Base-by-base conservation (phyloP, 306 rosid genomes). In the Rosa rugosa region DNA sequence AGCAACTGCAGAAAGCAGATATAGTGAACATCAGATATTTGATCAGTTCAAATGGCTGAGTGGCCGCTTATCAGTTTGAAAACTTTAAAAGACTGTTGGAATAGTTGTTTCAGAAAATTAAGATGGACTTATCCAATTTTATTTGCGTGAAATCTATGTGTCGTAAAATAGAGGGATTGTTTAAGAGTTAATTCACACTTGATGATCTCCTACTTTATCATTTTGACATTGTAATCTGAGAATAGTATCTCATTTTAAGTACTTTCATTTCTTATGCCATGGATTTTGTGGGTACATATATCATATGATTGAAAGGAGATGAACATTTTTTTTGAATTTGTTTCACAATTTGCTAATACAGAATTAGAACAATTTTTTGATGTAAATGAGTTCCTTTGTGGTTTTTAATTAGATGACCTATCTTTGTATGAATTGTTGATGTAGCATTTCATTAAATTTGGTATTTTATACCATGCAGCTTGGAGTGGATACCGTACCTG, bases 401-500 rank as follows among this genome's bases (percentile, higher is more conserved):
- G 42, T 38, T 72, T 34, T 5, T 13, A 41, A 57, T 23, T 74
- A 8, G 22, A 25, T 44, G 41, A 11, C 45, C 57, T 38, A 36
- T 14, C 2, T 36, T 38, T 53, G 69, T 53, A 3, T 8, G 7
- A 71, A 38, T 34, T 72, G 27, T 44, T 80, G 20, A 56, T 36
- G 4, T 50, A 25, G 49, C 8, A 22, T 59, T 40, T 44, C 9
- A 27, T 25, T 56, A 2, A 46, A 8, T 46, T 40, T 65, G 49
- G 1, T 51, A 51, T 23, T 72, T 66, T 34, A 34, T 38, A 22
- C 25, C 22, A 13, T 81, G 87, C 91, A 93, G 97, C 89, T 89
- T 56, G 94, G 97, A 85, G 57, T 93, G 72, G 87, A 89, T 72
- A 93, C 96, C 0, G 80, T 90, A 67, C 97, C 96, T 16, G 94